A percentile compares a stretch with the other conserved stretches of the same genome.
Evolutionary conservation across 2,329 filamentous ascomycete genomes (phyloP).

Genomic region (Fonsecaea pedrosoi): DNA sequence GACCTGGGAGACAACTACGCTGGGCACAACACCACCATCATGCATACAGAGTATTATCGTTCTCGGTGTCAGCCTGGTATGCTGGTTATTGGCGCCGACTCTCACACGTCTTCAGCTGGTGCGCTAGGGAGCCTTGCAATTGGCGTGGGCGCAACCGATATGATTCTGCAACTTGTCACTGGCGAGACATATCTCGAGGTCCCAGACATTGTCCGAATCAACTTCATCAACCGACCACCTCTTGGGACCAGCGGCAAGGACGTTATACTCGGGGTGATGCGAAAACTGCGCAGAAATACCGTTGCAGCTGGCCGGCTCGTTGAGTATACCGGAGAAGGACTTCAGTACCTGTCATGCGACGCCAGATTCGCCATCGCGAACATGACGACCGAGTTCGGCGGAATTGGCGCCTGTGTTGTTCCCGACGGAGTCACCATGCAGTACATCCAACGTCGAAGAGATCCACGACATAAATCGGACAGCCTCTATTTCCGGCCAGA

Average conservation of each 20-base stretch:
- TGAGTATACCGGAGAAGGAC: conserved; percentile 54
- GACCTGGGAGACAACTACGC: conserved; percentile 40
- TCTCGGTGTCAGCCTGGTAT: conserved; percentile 55
- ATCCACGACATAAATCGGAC: conserved; percentile 44
- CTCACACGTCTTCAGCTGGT: conserved; percentile 56
- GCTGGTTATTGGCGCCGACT: conserved; percentile 55
- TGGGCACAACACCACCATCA: conserved; percentile 45
- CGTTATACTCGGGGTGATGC: conserved; percentile 55
- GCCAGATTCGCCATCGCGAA: conserved; percentile 58
- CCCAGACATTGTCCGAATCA: conserved; percentile 52
- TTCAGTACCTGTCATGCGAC: conserved; percentile 50
- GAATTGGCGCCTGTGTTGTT: conserved; percentile 19
- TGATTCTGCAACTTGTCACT: conserved; percentile 54
- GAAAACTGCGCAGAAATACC: conserved; percentile 55
- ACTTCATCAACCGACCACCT: conserved; percentile 47
- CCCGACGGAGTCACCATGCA: conserved; percentile 48
- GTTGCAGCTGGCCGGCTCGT: conserved; percentile 54
- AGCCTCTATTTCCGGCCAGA: conserved; percentile 51
- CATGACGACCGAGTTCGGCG: conserved; percentile 49
- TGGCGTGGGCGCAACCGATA: conserved; percentile 55
- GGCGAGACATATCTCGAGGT: conserved; percentile 58
- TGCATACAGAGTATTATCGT: conserved; percentile 57
- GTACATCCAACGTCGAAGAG: conserved; percentile 47
- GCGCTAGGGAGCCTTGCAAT: conserved; percentile 52
- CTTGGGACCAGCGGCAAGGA: conserved; percentile 55